Percentiles rank a stretch among this genome's conserved stretches.
phyloP scores from a whole-genome alignment of 2,329 filamentous ascomycete species.

The Fusarium succisae region DNA sequence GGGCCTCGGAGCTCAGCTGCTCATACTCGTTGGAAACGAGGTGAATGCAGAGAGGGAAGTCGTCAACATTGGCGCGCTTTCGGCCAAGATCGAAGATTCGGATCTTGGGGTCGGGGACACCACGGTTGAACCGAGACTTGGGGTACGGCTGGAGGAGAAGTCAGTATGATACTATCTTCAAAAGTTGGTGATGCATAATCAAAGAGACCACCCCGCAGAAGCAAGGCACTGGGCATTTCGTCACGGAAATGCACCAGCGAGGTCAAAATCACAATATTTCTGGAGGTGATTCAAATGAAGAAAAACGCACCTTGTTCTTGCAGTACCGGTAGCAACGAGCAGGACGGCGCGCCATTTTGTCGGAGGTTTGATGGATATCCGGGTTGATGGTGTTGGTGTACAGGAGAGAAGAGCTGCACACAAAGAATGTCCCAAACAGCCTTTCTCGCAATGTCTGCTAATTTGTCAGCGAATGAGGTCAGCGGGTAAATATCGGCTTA shows the following conservation, averaged over 20 bases:
- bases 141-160: slow-evolving; percentile 79
- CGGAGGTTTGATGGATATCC: slow-evolving; percentile 63
- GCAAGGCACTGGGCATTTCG: slow-evolving; percentile 11
- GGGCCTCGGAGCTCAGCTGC: slow-evolving; percentile 99
- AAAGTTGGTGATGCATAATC: slow-evolving; percentile 1
- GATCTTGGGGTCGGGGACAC: slow-evolving; percentile 87
- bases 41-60: slow-evolving; percentile 99
- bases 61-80: slow-evolving; percentile 98
- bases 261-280: slow-evolving; percentile 18
- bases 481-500: neutral
- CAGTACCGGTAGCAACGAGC: slow-evolving; percentile 99
- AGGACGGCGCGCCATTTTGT: slow-evolving; percentile 99
- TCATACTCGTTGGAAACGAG: slow-evolving; percentile 99
- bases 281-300: slow-evolving; percentile 13
- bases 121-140: slow-evolving; percentile 99
- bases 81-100: slow-evolving; percentile 99
- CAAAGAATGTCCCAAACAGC: neutral
- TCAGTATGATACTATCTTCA: slow-evolving; percentile 24
- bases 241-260: slow-evolving; percentile 9
- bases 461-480: neutral
- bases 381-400: slow-evolving; percentile 48
- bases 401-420: slow-evolving; percentile 29
- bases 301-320: slow-evolving; percentile 96
- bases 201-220: neutral
- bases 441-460: neutral